Percentiles rank a stretch among this genome's conserved stretches.
Evolutionary conservation across 805 yeast genomes (phyloP).

Genomic region (Cyberlindnera suaveolens): DNA sequence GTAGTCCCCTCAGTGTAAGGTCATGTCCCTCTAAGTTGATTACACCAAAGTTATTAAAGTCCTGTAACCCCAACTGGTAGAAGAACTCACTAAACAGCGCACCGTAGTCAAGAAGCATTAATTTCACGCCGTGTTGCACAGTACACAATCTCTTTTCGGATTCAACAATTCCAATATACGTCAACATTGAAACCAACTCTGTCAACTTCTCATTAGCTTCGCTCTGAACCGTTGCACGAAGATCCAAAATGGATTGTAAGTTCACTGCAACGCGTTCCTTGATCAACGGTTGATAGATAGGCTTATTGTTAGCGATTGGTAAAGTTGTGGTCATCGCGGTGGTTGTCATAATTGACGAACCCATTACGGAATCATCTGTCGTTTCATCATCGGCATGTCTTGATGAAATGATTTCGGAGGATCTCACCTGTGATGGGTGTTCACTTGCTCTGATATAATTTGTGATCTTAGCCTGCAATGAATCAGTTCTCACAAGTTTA

Average conservation of each 20-base stretch:
- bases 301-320: neutral
- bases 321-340: neutral
- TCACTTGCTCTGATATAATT: constrained; percentile 19
- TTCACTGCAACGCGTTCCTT: constrained; percentile 36
- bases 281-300: neutral
- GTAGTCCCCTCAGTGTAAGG: constrained; percentile 4
- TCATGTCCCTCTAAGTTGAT: constrained; percentile 32
- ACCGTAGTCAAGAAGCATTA: constrained; percentile 78
- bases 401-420: neutral
- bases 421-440: neutral
- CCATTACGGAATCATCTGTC: neutral
- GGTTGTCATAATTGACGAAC: neutral
- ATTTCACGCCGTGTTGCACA: constrained; percentile 75
- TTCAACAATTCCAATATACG: constrained; percentile 82
- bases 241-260: constrained; percentile 51
- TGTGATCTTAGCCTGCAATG: constrained; percentile 51
- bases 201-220: constrained; percentile 50
- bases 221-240: constrained; percentile 45
- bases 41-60: constrained; percentile 77
- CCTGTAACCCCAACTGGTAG: constrained; percentile 73
- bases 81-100: constrained; percentile 61
- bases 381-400: neutral
- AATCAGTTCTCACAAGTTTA: constrained; percentile 66
- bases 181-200: constrained; percentile 58
- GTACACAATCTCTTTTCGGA: constrained; percentile 62